These are phyloP conservation scores for Halophytophthora polymorphica DNA, from an alignment of 352 stramenopile genomes.

Conservation along the genomic window DNA sequence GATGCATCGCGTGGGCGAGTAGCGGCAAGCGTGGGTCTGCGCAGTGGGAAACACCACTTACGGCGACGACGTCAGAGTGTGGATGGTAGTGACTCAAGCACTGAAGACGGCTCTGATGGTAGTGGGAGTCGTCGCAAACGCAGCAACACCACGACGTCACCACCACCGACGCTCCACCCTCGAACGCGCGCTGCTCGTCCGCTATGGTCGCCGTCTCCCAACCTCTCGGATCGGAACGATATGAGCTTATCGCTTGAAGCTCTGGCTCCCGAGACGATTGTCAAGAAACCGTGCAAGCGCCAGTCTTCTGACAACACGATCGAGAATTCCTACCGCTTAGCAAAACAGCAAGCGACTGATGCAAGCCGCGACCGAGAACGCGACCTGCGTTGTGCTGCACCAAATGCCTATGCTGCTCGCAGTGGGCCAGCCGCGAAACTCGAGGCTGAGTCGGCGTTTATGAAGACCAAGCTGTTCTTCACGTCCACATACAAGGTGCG, in stretches of 20 bases:
- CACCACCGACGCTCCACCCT: constrained; percentile 9
- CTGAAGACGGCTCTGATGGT: constrained; percentile 50
- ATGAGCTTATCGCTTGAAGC: constrained; percentile 18
- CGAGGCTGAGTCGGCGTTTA: constrained; percentile 1
- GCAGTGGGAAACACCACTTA: constrained; percentile 26
- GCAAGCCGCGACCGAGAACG: constrained; percentile 13
- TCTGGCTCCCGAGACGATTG: constrained; percentile 17
- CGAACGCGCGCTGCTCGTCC: constrained; percentile 2
- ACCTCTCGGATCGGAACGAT: constrained; percentile 17
- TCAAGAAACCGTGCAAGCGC: constrained; percentile 52
- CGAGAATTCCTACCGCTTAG: constrained; percentile 26
- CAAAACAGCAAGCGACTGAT: constrained; percentile 41
- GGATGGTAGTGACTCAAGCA: constrained; percentile 61
- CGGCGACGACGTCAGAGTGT: constrained; percentile 46
- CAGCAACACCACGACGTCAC: constrained; percentile 50
- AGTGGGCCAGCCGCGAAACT: constrained; percentile 1
- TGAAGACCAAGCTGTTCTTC: constrained; percentile 59
- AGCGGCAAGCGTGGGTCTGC: constrained; percentile 1
- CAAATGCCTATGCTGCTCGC: background rate
- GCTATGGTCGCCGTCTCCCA: constrained; percentile 18
- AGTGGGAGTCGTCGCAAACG: constrained; percentile 56
- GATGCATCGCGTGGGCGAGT: constrained; percentile 7
- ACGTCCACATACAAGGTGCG: constrained; percentile 66
- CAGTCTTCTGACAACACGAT: constrained; percentile 41
- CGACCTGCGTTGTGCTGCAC: background rate